Evolutionary conservation across 108 stramenopile genomes (phyloP), one percentile per base, ranked within the genome.

Genomic region (Cyclotella choctawhatcheeana): DNA sequence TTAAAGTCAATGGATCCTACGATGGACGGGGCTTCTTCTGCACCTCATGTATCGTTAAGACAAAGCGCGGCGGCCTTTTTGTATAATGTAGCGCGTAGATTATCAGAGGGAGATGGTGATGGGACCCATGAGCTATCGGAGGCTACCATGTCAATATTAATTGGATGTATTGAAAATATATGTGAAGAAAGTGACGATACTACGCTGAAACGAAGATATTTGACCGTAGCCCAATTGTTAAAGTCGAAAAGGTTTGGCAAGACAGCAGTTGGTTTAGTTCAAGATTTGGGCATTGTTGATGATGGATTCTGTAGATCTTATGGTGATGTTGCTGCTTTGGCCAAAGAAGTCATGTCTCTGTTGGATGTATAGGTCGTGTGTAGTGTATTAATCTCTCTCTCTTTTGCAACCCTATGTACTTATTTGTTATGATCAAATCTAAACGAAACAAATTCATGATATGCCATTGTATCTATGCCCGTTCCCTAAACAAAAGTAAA

Each of bases 31-130:
- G 34, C 85, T 64, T 34, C 78, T 18, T 44, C 58, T 12, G 26
- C 20, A n/a, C 14, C 67, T 16, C 56, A 76, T 25, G 37, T 55
- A 12, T 69, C 69, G 26, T 59, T 80, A 61, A 47, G 85, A 37
- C 87, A 89, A 51, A 85, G 85, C 20, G 88, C 85, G 0, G 43
- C 47, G 20, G 85, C 90, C 12, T 92, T 84, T 67, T 54, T 86
- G 32, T 91, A 89, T 68, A 92, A 92, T 61, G 63, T 71, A 4
- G 58, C 73, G 13, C 50, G 69, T 34, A 40, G 51, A 16, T 61
- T 79, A 44, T 68, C 73, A 20, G 25, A 33, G 34, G 59, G 30
- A 27, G 44, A 2, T 24, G 69, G 44, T 53, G 18, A 44, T 35
- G 69, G 35, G 26, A 60, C 79, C 50, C 76, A 69, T 22, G 86